Conservation (phyloP, 805 yeast species). For the Wickerhamiella australiensis region DNA sequence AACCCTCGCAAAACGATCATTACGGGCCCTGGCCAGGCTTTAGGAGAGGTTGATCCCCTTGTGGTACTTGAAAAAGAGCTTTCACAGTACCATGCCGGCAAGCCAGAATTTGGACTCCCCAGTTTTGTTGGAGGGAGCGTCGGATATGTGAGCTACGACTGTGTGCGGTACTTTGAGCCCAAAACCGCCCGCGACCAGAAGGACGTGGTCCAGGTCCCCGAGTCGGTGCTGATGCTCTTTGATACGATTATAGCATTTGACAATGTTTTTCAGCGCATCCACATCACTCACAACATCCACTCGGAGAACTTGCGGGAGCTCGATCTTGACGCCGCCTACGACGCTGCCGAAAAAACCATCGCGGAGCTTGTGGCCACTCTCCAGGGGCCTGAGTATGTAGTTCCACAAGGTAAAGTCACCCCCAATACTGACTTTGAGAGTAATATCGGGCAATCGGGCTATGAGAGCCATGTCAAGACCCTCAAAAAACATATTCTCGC, state of each 20-base stretch:
- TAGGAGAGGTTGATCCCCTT: constrained; percentile 67
- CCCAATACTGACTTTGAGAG: constrained; percentile 62
- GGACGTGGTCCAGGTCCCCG: constrained; percentile 79
- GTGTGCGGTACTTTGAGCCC: constrained; percentile 95
- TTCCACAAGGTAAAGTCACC: constrained; percentile 63
- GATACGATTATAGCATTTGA: constrained; percentile 87
- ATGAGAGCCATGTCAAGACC: constrained; percentile 63
- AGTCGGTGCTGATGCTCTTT: constrained; percentile 80
- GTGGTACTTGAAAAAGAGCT: constrained; percentile 62
- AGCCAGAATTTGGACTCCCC: constrained; percentile 65
- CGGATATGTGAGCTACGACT: constrained; percentile 92
- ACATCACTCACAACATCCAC: constrained; percentile 70
- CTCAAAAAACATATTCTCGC: constrained; percentile 71
- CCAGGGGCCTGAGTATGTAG: constrained; percentile 35
- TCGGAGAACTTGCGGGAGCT: constrained; percentile 9
- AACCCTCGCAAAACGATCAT: constrained; percentile 69
- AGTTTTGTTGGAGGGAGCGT: constrained; percentile 89
- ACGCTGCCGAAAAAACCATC: constrained; percentile 43
- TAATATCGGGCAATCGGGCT: constrained; percentile 88
- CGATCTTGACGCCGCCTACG: constrained; percentile 39
- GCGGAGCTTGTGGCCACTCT: constrained; percentile 37
- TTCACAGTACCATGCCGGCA: constrained; percentile 50
- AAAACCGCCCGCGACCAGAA: constrained; percentile 60
- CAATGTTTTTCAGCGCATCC: constrained; percentile 86
- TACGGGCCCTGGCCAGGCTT: constrained; percentile 59